Evolutionary conservation across 306 rosid genomes (phyloP).

Genomic region (Glycine latifolia): DNA sequence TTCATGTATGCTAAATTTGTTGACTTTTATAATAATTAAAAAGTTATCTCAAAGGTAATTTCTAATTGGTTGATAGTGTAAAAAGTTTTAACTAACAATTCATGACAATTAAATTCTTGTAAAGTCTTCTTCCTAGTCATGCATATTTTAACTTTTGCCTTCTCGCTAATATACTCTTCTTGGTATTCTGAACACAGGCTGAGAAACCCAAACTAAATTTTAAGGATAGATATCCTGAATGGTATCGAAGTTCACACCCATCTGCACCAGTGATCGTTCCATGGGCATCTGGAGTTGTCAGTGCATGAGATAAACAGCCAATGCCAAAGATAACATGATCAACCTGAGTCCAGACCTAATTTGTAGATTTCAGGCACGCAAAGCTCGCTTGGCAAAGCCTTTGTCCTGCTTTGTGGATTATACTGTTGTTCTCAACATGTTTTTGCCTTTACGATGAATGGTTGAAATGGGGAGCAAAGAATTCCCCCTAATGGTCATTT

Average conservation of each 20-base stretch:
- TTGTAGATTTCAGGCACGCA: slow-evolving; percentile 42
- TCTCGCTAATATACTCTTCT: slow-evolving; percentile 24
- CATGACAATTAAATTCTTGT: slow-evolving; percentile 1
- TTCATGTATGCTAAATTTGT: not conserved
- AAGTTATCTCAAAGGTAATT: not conserved
- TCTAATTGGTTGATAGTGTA: not conserved
- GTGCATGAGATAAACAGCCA: slow-evolving; percentile 40
- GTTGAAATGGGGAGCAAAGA: slow-evolving; percentile 44
- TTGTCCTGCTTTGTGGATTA: slow-evolving; percentile 40
- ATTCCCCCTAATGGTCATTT: not conserved
- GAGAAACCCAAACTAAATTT: slow-evolving; percentile 75
- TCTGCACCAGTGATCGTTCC: slow-evolving; percentile 78
- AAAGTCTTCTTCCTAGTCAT: slow-evolving; percentile 20
- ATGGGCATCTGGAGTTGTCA: slow-evolving; percentile 82
- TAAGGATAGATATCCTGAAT: slow-evolving; percentile 77
- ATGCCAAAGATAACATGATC: slow-evolving; percentile 31
- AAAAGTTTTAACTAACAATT: not conserved
- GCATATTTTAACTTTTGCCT: not conserved
- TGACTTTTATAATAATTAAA: not conserved
- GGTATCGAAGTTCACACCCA: slow-evolving; percentile 68
- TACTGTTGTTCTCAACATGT: slow-evolving; percentile 41
- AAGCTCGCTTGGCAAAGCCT: slow-evolving; percentile 42
- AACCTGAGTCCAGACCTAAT: slow-evolving; percentile 14
- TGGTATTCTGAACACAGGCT: slow-evolving; percentile 64
- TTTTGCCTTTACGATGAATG: not conserved